These are phyloP conservation scores for Solanum hybrid DNA, from an alignment of 305 asterid genomes.

Conservation along the genomic window DNA sequence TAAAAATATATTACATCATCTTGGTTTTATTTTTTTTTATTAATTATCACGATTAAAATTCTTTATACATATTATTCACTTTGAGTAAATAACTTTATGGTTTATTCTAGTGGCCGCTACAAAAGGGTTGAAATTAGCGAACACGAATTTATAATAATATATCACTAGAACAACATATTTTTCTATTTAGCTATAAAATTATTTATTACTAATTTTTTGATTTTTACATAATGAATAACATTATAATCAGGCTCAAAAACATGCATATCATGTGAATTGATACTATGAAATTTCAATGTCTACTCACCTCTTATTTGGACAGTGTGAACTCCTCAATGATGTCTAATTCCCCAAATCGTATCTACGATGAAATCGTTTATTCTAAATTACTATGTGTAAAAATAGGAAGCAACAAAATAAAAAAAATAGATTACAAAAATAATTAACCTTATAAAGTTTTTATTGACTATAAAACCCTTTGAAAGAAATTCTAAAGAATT, in stretches of 20 bases:
- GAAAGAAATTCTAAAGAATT: too few relatives aligned
- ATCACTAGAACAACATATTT: too few relatives aligned
- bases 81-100: too few relatives aligned
- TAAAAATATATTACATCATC: neutral
- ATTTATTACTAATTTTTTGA: too few relatives aligned
- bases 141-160: neutral
- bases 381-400: too few relatives aligned
- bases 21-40: neutral
- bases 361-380: too few relatives aligned
- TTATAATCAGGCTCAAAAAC: neutral
- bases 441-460: too few relatives aligned
- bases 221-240: neutral
- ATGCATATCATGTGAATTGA: neutral
- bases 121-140: too few relatives aligned
- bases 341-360: too few relatives aligned
- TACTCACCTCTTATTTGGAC: neutral
- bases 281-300: neutral
- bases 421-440: too few relatives aligned
- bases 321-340: neutral
- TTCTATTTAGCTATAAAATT: fast-evolving
- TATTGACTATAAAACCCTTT: too few relatives aligned
- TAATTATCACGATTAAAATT: too few relatives aligned
- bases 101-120: neutral
- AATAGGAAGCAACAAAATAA: neutral
- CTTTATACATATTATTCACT: neutral